phyloP scores from a whole-genome alignment of 352 stramenopile species.

The Phytopythium kandeliae region DNA sequence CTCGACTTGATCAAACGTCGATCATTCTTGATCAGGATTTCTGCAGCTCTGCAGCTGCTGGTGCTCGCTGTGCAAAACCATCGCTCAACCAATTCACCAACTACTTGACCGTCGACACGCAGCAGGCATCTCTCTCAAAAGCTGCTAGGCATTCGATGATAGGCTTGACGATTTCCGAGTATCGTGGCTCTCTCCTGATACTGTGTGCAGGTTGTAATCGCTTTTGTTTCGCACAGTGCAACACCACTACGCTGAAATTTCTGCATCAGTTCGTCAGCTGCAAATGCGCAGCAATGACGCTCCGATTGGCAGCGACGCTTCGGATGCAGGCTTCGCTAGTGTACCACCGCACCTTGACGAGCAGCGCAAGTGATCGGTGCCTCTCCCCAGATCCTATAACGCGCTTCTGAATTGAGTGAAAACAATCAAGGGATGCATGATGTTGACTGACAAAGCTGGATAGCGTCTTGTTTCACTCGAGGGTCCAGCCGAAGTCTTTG shows the following conservation, averaged over 20 bases:
- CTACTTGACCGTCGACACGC: slow-evolving; percentile 9
- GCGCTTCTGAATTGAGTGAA: slow-evolving; percentile 4
- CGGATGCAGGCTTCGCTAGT: slow-evolving; percentile 7
- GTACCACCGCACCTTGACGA: slow-evolving; percentile 10
- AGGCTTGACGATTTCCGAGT: slow-evolving; percentile 1
- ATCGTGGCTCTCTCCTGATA: slow-evolving; percentile 5
- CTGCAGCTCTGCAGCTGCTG: background rate
- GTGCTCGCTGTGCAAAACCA: background rate
- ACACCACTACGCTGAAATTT: background rate
- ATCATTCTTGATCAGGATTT: background rate
- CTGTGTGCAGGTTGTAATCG: background rate
- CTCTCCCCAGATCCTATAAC: background rate
- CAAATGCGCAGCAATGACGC: slow-evolving; percentile 3
- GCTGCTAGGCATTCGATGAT: slow-evolving; percentile 8
- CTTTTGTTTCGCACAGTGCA: background rate
- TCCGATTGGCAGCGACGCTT: slow-evolving; percentile 4
- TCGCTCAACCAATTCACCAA: slow-evolving; percentile 7
- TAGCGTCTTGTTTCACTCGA: background rate
- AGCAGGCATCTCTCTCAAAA: slow-evolving; percentile 15
- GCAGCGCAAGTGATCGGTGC: slow-evolving; percentile 1
- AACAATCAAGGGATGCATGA: slow-evolving; percentile 5
- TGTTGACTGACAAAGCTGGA: slow-evolving; percentile 8
- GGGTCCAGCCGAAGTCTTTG: background rate
- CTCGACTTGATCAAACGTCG: too few relatives aligned
- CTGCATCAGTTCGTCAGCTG: background rate